Conservation (phyloP, 805 yeast genomes). For the Lachancea sp. region DNA sequence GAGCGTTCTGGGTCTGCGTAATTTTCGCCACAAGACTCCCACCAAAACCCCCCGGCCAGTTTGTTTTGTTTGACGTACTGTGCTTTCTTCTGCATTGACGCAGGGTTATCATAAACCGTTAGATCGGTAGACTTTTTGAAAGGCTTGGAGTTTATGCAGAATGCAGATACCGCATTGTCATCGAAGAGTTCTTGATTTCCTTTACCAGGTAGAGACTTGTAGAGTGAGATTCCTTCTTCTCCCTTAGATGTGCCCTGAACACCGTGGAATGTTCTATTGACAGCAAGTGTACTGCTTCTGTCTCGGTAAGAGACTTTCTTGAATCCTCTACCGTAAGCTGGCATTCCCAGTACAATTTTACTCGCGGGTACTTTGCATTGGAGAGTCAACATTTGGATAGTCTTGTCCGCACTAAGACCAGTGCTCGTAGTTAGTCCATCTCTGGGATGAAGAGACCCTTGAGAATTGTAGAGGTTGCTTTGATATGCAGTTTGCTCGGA, state of each 20-base stretch:
- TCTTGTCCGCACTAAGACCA: conserved; percentile 42
- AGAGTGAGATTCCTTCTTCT: conserved; percentile 48
- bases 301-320: conserved; percentile 34
- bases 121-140: conserved; percentile 29
- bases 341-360: conserved; percentile 78
- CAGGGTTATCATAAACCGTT: conserved; percentile 61
- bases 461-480: conserved; percentile 47
- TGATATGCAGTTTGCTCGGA: conserved; percentile 56
- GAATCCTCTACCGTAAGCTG: conserved; percentile 68
- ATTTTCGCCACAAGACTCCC: conserved; percentile 85
- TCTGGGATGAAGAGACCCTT: conserved; percentile 9
- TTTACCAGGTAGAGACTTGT: conserved; percentile 46
- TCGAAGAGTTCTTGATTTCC: conserved; percentile 48
- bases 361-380: conserved; percentile 37
- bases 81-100: conserved; percentile 52
- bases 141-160: conserved; percentile 37
- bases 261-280: conserved; percentile 40
- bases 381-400: conserved; percentile 39
- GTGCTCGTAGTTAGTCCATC: conserved; percentile 25
- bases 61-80: conserved; percentile 41
- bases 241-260: conserved; percentile 40
- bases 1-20: conserved; percentile 32
- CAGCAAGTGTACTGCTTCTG: conserved; percentile 9
- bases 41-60: conserved; percentile 86
- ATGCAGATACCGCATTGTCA: conserved; percentile 45